These are phyloP conservation scores for Aspergillus novoparasiticus DNA, from an alignment of 2,329 filamentous ascomycete species.

Conservation along the genomic window DNA sequence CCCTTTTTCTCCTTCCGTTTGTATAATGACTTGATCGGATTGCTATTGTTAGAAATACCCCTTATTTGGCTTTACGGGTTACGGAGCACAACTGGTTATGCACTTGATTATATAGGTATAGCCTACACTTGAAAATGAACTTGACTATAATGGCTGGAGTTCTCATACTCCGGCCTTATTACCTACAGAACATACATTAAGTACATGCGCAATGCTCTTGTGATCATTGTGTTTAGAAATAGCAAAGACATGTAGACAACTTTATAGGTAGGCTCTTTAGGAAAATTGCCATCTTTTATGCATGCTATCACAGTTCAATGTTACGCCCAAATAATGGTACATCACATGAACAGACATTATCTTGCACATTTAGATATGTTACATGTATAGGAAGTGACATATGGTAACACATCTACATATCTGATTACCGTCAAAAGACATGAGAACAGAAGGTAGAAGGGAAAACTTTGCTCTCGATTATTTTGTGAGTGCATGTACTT, in stretches of 20 bases:
- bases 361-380: no score
- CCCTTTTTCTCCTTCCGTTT: background rate
- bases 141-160: background rate
- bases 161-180: background rate
- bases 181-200: background rate
- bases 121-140: background rate
- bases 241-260: background rate
- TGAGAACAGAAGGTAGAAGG: no score
- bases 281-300: background rate
- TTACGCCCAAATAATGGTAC: background rate
- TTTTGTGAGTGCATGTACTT: no score
- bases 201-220: background rate
- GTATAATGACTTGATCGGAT: background rate
- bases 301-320: background rate
- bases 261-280: background rate
- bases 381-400: no score
- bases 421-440: no score
- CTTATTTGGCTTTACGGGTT: background rate
- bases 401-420: no score
- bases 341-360: no score
- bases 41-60: conserved; percentile 1
- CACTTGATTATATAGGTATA: background rate
- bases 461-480: no score
- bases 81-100: background rate
- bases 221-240: background rate